Percentiles rank a stretch among this genome's conserved stretches.
Evolutionary conservation across 768 basidiomycete species (phyloP).

Genomic region (Leccinum longicurvipes): DNA sequence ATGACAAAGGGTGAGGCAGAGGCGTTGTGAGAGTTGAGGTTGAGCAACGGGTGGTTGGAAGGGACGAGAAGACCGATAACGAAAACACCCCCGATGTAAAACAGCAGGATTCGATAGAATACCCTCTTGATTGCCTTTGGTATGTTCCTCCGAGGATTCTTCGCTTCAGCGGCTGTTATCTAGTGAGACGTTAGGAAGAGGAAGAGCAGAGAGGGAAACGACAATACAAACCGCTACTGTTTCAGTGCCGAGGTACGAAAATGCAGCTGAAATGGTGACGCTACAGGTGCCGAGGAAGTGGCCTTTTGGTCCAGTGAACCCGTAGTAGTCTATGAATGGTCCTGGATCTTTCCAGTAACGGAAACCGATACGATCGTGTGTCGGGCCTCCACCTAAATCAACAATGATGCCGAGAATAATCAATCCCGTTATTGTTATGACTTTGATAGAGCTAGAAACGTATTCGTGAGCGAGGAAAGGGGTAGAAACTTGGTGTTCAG

Average conservation of each 20-base stretch:
- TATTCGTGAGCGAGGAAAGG: background rate
- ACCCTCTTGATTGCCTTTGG: conserved; percentile 42
- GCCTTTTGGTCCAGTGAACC: conserved; percentile 42
- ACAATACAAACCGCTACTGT: conserved; percentile 36
- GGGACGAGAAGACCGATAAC: conserved; percentile 50
- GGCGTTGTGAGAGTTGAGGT: conserved; percentile 38
- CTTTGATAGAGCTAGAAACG: conserved; percentile 43
- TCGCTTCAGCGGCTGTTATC: conserved; percentile 47
- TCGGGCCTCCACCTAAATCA: conserved; percentile 52
- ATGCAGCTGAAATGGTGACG: conserved; percentile 56
- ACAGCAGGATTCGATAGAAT: conserved; percentile 40
- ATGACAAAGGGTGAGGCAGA: conserved; percentile 56
- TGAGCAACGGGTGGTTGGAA: conserved; percentile 42
- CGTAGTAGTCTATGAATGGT: conserved; percentile 45
- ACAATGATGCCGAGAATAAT: conserved; percentile 43
- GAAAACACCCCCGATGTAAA: conserved; percentile 40
- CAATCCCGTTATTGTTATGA: conserved; percentile 41
- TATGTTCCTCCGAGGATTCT: conserved; percentile 44
- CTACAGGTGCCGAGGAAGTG: conserved; percentile 52
- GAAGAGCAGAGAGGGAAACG: background rate
- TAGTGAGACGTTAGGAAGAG: conserved; percentile 7
- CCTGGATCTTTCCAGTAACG: conserved; percentile 51
- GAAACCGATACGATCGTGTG: conserved; percentile 46
- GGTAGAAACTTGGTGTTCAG: background rate
- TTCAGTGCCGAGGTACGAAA: conserved; percentile 60